Percentiles rank a stretch among this genome's conserved stretches.
Conservation (phyloP, 1,284 basidiomycete species). For the Ceratobasidium sp. region DNA sequence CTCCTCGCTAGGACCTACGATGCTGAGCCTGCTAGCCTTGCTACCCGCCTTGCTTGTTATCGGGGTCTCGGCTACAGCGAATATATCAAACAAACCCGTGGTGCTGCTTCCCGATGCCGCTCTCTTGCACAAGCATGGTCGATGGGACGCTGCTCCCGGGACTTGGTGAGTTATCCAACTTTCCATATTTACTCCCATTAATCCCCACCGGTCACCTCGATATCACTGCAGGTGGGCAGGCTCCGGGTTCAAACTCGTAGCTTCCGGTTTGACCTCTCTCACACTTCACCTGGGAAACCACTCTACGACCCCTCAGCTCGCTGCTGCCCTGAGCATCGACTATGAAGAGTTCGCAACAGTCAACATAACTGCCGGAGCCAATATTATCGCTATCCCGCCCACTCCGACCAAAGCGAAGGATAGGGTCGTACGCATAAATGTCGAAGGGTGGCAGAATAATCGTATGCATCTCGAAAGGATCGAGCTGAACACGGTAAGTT, state of each 20-base stretch:
- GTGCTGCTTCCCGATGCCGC: too few relatives aligned
- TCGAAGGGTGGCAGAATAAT: constrained; percentile 72
- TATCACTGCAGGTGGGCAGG: constrained; percentile 66
- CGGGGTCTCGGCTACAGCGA: too few relatives aligned
- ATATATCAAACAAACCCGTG: too few relatives aligned
- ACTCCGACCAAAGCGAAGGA: constrained; percentile 27
- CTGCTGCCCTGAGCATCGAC: constrained; percentile 66
- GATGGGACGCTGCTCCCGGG: too few relatives aligned
- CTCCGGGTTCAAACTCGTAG: constrained; percentile 68
- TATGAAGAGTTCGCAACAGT: constrained; percentile 64
- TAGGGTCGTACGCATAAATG: constrained; percentile 65
- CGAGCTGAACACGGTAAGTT: constrained; percentile 62
- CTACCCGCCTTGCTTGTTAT: too few relatives aligned
- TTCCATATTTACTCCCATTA: too few relatives aligned
- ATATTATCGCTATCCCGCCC: constrained; percentile 60
- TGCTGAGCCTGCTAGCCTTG: too few relatives aligned
- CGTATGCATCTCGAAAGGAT: constrained; percentile 67
- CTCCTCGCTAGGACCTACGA: too few relatives aligned
- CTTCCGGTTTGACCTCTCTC: constrained; percentile 63
- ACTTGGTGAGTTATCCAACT: too few relatives aligned
- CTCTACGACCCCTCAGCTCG: constrained; percentile 63
- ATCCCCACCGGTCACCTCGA: too few relatives aligned
- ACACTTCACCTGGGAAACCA: constrained; percentile 65
- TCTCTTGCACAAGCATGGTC: too few relatives aligned
- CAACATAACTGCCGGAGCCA: constrained; percentile 65